Base-by-base conservation (phyloP, 2,329 filamentous ascomycete genomes). In the Hypoxylon sp. region DNA sequence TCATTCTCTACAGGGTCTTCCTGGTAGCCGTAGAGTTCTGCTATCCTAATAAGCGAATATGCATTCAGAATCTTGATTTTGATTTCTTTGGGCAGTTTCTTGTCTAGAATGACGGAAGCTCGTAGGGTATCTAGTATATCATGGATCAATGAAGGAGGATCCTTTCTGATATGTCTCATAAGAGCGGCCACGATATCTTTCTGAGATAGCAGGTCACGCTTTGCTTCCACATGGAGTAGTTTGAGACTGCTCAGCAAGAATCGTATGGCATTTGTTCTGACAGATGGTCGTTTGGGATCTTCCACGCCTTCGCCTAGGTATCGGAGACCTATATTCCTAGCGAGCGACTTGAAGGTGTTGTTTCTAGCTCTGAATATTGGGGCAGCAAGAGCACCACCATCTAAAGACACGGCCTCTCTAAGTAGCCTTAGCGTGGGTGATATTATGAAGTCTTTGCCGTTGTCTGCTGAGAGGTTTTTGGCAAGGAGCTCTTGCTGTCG, bases 351-450 rank as follows among this genome's bases (percentile, higher is more conserved):
- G 64, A 97, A 91, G 0, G 93, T 96, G 66, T 89, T 90, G 74
- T 93, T 90, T 73, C 94, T 88, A 33, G 90, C 90, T 58, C 91
- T 87, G 78, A 97, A 97, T 35, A 98, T 85, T 50, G 90, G 86
- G 72, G 89, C 90, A 29, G 94, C 93, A 61, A 94, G 86, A 46
- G 89, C 88, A 13, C 96, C 97, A 14, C 94, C 94, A 79, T 98
- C 94, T 71, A 97, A 92, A 60, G 86, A 90, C 14, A 93, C 88
- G n/a, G 94, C 86, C 80, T 99, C 95, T 57, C 91, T 92, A 66
- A 99, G 86, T 57, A 99, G 83, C 63, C 95, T 90, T 65, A 99
- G 82, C 24, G 92, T 94, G 0, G 96, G 95, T 2, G 94, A 96
- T 67, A 98, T 94, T 65, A 98, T 84, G 79, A 93, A 94, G 42